Evolutionary conservation across 805 yeast species (phyloP), one percentile per base, ranked within the genome.

Genomic region (Nakazawaea molendinolei): DNA sequence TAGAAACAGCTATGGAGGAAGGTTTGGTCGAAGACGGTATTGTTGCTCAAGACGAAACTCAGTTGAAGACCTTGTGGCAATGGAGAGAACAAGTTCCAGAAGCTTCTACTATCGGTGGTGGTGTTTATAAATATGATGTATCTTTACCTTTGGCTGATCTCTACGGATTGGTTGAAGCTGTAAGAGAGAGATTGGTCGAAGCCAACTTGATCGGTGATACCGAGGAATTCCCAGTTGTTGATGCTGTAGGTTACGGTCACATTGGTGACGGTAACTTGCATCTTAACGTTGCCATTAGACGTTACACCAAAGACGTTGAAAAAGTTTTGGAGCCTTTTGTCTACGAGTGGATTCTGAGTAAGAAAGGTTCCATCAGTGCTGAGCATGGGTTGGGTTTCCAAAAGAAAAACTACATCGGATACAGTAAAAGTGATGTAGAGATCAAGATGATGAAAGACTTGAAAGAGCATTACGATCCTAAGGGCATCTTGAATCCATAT

Each of bases 351-450:
- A 83, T 92, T 37, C 52, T 72, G 60, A 50, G 59, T 19, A 67
- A 74, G 44, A 64, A 78, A 23, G 98, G 98, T 16, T 89, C 97
- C 1, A 81, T 92, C 36, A 82, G 95, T 41, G 98, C 98, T 19
- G 98, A 92, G 60, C 98, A 92, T 57, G 98, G 98, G 12, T 69
- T 92, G 40, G 98, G 98, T 0, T 86, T 92, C 74, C 97, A 90
- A 53, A 92, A 92, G 80, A 86, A 82, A 49, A 83, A 85, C 53
- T 92, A 84, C 56, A 71, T 90, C 47, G 80, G 80, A 8, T 92
- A 90, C 64, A 73, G 95, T 35, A 92, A 89, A 67, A 74, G 75
- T 44, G 77, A 70, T 9, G 63, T 65, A 35, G 89, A 86, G 56
- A 74, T 92, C 41, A 54, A 65, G 27, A 56, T 87, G 63, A 89